phyloP scores from a whole-genome alignment of 305 asterid genomes.

The Plantago coronopus region DNA sequence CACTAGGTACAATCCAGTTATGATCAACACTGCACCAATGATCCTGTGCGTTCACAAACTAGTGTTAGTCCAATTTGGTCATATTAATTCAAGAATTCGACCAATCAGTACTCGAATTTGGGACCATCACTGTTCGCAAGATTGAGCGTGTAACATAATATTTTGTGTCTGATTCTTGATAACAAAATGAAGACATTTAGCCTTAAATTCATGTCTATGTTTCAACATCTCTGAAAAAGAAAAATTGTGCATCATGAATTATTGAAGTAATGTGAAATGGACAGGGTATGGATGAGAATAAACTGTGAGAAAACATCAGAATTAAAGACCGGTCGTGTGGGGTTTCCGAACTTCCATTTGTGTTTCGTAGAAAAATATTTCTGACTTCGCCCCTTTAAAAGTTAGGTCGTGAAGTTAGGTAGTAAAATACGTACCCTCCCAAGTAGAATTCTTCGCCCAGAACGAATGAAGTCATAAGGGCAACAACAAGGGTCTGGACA shows the following conservation, averaged over 20 bases:
- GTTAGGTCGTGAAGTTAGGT: too few relatives aligned
- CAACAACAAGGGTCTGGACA: slow-evolving; percentile 98
- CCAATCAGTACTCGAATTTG: too few relatives aligned
- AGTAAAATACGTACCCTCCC: slow-evolving; percentile 65
- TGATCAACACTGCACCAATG: slow-evolving; percentile 84
- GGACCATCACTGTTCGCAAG: neutral
- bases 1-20: slow-evolving; percentile 74
- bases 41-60: slow-evolving; percentile 44
- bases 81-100: neutral
- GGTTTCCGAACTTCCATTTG: neutral
- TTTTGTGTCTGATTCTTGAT: neutral
- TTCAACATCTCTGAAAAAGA: too few relatives aligned
- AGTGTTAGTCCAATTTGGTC: neutral
- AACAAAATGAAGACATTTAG: neutral
- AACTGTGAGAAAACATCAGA: neutral
- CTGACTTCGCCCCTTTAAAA: neutral
- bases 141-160: neutral
- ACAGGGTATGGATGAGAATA: slow-evolving; percentile 18
- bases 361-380: neutral
- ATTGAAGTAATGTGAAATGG: slow-evolving; percentile 6
- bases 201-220: neutral
- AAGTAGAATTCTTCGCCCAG: slow-evolving; percentile 81
- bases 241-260: slow-evolving; percentile 3
- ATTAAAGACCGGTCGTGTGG: neutral
- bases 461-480: slow-evolving; percentile 72